Conservation (phyloP, 148 eudicot genomes). For the Rheum nobile region DNA sequence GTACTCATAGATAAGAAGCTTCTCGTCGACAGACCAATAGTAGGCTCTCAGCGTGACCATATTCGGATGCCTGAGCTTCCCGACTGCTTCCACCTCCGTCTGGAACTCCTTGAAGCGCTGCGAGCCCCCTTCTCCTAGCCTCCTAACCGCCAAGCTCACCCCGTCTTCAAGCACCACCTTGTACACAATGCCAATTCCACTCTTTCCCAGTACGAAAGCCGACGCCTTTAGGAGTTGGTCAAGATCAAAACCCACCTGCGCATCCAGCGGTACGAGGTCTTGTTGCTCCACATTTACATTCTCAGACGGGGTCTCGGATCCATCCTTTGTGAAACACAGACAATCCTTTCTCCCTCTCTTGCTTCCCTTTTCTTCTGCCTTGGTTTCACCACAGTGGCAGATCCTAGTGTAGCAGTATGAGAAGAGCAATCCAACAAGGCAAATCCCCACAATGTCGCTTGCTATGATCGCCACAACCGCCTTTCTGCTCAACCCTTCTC, state of each 20-base stretch:
- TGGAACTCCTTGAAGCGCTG: constrained; percentile 92
- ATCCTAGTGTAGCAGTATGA: constrained; percentile 70
- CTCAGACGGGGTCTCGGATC: constrained; percentile 73
- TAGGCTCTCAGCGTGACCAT: constrained; percentile 77
- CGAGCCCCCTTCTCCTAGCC: constrained; percentile 95
- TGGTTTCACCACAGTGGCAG: constrained; percentile 38
- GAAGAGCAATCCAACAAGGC: constrained; percentile 69
- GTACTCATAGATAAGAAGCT: constrained; percentile 84
- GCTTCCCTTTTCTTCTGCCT: constrained; percentile 35
- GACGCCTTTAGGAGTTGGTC: constrained; percentile 98
- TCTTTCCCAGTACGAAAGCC: constrained; percentile 89
- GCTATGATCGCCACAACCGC: constrained; percentile 48
- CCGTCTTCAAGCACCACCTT: constrained; percentile 96
- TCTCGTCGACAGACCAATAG: constrained; percentile 97
- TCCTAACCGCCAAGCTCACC: constrained; percentile 71
- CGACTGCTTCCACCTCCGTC: constrained; percentile 88
- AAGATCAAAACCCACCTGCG: constrained; percentile 61
- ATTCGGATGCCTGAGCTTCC: constrained; percentile 81
- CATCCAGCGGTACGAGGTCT: constrained; percentile 73
- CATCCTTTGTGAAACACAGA: constrained; percentile 80
- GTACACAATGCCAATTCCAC: constrained; percentile 94
- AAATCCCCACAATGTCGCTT: constrained; percentile 76
- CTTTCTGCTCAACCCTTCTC: constrained; percentile 55
- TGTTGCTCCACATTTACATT: constrained; percentile 63
- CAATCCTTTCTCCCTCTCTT: constrained; percentile 47